Percentiles rank a stretch among this genome's conserved stretches.
These are phyloP conservation scores for Spathaspora jeffriesii DNA, from an alignment of 1,139 yeast genomes.

Conservation along the genomic window DNA sequence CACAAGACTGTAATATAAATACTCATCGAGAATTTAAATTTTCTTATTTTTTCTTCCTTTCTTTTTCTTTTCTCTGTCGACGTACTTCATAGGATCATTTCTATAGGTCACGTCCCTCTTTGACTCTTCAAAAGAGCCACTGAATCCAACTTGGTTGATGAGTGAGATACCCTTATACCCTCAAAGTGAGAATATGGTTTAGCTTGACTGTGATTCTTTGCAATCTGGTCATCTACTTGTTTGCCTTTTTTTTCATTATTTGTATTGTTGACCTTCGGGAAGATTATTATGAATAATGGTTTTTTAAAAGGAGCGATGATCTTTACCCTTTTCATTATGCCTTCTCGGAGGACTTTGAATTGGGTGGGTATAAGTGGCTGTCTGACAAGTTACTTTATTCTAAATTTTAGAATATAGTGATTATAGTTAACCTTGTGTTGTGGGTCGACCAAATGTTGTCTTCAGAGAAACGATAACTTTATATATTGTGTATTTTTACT, in stretches of 20 bases:
- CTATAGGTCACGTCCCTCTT: constrained; percentile 99
- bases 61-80: constrained; percentile 45
- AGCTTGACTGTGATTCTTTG: constrained; percentile 89
- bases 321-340: constrained; percentile 90
- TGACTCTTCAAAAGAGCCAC: constrained; percentile 99
- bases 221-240: constrained; percentile 77
- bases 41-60: constrained; percentile 51
- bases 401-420: constrained; percentile 72
- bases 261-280: not conserved
- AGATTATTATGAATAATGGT: constrained; percentile 16
- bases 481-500: constrained; percentile 3
- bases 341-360: constrained; percentile 80
- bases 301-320: constrained; percentile 94
- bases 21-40: constrained; percentile 1
- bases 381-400: constrained; percentile 80
- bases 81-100: constrained; percentile 94
- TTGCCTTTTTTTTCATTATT: constrained; percentile 25
- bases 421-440: constrained; percentile 21
- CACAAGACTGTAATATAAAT: constrained; percentile 5
- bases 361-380: constrained; percentile 99
- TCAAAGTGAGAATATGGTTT: constrained; percentile 60
- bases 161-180: constrained; percentile 96
- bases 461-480: constrained; percentile 1
- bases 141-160: constrained; percentile 99
- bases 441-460: constrained; percentile 21